Base-by-base conservation (phyloP, 2,329 filamentous ascomycete species). In the Dothiorella sarmentorum region DNA sequence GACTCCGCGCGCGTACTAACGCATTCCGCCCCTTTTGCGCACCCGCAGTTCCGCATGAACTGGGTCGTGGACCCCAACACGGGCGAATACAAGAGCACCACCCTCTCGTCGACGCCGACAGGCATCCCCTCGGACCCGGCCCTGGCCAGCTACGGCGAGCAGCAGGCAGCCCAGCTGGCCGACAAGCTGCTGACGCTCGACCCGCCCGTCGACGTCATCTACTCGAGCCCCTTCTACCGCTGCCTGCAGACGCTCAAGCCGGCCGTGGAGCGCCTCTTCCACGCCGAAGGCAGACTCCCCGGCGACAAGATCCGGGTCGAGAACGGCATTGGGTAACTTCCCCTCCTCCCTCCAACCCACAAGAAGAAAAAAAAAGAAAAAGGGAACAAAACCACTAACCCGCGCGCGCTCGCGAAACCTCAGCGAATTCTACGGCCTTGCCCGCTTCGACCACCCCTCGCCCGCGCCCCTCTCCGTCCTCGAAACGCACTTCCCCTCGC, bases 341-440 rank as follows among this genome's bases (percentile, higher is more conserved):
- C 29, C 29, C 13, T 11, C 29, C 29, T 31, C 29, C 29, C 29
- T 10, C 6, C 29, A 9, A 4, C 29, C 10, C 15, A 9, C 29
- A 6, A n/a, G n/a, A n/a, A n/a, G n/a, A n/a, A n/a, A n/a, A n/a
- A n/a, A n/a, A n/a, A n/a, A n/a, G n/a, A n/a, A n/a, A n/a, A n/a
- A n/a, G n/a, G n/a, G n/a, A n/a, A n/a, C 9, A 9, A 6, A 22
- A 24, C 17, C n/a, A 29, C 45, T 51, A 27, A 44, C 22, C 6
- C 18, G 10, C 11, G 9, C 3, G 2, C 20, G 13, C 15, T 7
- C 5, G 11, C 15, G 11, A 10, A 3, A 11, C 67, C 20, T 86
- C 37, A 87, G 90, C 61, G 94, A 99, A 77, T 97, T 94, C 88
- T 97, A 94, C 71, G 94, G 94, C 24, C 81, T 85, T 47, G 91